Evolutionary conservation across 2,329 filamentous ascomycete genomes (phyloP).

Genomic region (Cladosporium halotolerans): DNA sequence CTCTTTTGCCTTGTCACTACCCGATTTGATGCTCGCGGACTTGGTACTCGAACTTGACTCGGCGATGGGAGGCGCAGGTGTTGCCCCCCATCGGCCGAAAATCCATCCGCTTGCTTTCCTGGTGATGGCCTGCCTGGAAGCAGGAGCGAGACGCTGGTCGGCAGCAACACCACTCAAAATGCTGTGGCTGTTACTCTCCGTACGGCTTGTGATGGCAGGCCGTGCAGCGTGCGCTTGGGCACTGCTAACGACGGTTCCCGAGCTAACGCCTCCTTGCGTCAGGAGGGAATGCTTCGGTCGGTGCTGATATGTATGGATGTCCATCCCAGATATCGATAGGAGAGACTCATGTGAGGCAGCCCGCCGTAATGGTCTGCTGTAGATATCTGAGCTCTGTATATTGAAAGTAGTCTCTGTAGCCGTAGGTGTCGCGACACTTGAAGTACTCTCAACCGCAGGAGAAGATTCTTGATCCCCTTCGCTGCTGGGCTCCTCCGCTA

Average conservation of each 20-base stretch:
- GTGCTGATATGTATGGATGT: slow-evolving; percentile 69
- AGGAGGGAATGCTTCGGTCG: slow-evolving; percentile 69
- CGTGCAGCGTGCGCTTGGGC: slow-evolving; percentile 29
- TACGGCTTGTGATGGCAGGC: slow-evolving; percentile 18
- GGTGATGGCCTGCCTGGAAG: slow-evolving; percentile 34
- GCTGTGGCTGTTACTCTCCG: slow-evolving; percentile 21
- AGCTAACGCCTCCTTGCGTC: slow-evolving; percentile 44
- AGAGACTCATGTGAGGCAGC: slow-evolving; percentile 80
- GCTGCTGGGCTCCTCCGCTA: slow-evolving; percentile 23
- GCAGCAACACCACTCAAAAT: slow-evolving; percentile 30
- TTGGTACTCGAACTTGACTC: slow-evolving; percentile 9
- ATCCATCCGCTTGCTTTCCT: slow-evolving; percentile 61
- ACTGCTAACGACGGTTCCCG: slow-evolving; percentile 39
- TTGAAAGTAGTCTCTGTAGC: slow-evolving; percentile 19
- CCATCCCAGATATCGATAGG: slow-evolving; percentile 77
- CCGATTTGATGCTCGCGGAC: slow-evolving; percentile 11
- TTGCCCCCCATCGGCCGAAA: slow-evolving; percentile 55
- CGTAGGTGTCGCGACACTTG: slow-evolving; percentile 17
- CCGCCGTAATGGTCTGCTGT: slow-evolving; percentile 42
- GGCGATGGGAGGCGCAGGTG: slow-evolving; percentile 36
- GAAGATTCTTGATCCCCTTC: slow-evolving; percentile 15
- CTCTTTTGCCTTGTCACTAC: slow-evolving; percentile 13
- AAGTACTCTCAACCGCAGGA: not conserved
- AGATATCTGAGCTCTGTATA: slow-evolving; percentile 3
- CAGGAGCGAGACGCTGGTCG: slow-evolving; percentile 31